A percentile compares a stretch with the other conserved stretches of the same genome.
Evolutionary conservation across 305 asterid genomes (phyloP).

Genomic region (Solanum hybrid): DNA sequence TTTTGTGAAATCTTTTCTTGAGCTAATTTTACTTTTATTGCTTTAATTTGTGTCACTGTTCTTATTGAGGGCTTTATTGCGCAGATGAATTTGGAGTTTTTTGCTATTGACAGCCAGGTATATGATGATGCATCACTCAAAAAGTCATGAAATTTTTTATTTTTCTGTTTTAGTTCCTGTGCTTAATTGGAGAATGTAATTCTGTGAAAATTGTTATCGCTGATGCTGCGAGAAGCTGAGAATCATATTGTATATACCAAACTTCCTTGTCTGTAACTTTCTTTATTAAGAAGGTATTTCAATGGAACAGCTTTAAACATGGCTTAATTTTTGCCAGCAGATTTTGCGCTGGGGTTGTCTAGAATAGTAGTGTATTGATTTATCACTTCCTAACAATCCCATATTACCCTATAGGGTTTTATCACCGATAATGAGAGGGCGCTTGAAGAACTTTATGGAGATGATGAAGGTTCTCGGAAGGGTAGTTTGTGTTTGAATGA

Average conservation of each 20-base stretch:
- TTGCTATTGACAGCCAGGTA: slow-evolving; percentile 97
- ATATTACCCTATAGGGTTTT: slow-evolving; percentile 52
- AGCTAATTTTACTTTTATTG: slow-evolving; percentile 11
- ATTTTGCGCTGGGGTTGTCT: not conserved
- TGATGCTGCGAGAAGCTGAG: not conserved
- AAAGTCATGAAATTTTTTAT: not conserved
- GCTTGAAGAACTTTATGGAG: slow-evolving; percentile 92
- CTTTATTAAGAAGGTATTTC: not conserved
- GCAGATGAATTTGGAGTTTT: slow-evolving; percentile 99
- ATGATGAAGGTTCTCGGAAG: slow-evolving; percentile 76
- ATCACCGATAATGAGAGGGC: slow-evolving; percentile 90
- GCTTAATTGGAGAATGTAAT: not conserved
- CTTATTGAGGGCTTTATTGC: slow-evolving; percentile 31
- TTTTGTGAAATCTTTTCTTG: not conserved
- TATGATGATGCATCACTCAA: slow-evolving; percentile 12
- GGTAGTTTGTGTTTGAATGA: slow-evolving; percentile 72
- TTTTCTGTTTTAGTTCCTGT: not conserved
- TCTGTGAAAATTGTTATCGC: not conserved
- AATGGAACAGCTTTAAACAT: not conserved
- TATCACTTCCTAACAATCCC: not conserved
- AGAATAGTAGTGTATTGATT: not conserved
- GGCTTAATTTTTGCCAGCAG: not conserved
- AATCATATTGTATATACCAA: not conserved
- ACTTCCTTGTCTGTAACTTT: not conserved
- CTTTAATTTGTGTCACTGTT: slow-evolving; percentile 8